phyloP scores from a whole-genome alignment of 495 filamentous ascomycete species.

The Aspergillus ellipticus region DNA sequence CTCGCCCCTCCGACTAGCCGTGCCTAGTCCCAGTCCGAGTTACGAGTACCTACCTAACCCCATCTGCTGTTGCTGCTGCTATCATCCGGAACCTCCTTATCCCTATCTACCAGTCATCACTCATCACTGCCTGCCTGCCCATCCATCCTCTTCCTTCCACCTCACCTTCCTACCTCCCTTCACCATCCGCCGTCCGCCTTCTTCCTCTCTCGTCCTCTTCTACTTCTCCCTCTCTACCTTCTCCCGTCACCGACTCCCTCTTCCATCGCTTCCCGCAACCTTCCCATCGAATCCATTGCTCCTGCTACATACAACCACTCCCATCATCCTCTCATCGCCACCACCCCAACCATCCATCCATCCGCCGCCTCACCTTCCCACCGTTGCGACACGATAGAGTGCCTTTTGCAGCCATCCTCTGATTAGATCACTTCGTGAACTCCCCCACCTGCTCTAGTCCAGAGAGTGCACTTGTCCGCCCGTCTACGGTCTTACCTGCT shows the following conservation, averaged over 20 bases:
- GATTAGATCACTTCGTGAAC: slow-evolving; percentile 7
- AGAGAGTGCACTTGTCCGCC: slow-evolving; percentile 7
- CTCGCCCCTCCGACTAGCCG: slow-evolving; percentile 17
- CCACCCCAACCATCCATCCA: slow-evolving; percentile 15
- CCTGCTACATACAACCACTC: slow-evolving; percentile 17
- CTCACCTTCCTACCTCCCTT: background rate
- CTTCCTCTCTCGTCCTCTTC: slow-evolving; percentile 16
- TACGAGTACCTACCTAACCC: background rate
- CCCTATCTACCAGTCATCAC: slow-evolving; percentile 13
- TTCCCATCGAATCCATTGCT: slow-evolving; percentile 19
- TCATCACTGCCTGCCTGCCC: background rate
- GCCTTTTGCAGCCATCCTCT: slow-evolving; percentile 11
- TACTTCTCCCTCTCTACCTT: slow-evolving; percentile 32
- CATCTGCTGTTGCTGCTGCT: slow-evolving; percentile 1
- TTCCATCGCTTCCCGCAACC: slow-evolving; percentile 15
- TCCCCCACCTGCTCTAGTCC: slow-evolving; percentile 8
- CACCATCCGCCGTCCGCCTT: background rate
- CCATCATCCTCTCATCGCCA: slow-evolving; percentile 8
- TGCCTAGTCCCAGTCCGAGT: background rate
- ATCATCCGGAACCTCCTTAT: slow-evolving; percentile 20
- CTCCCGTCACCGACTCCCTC: slow-evolving; percentile 17
- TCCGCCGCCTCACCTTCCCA: slow-evolving; percentile 8
- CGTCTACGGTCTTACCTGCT: background rate
- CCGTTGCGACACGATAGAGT: slow-evolving; percentile 5
- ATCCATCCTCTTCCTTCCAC: slow-evolving; percentile 2